Base-by-base conservation (phyloP, 768 basidiomycete species). In the Russula vinacea region DNA sequence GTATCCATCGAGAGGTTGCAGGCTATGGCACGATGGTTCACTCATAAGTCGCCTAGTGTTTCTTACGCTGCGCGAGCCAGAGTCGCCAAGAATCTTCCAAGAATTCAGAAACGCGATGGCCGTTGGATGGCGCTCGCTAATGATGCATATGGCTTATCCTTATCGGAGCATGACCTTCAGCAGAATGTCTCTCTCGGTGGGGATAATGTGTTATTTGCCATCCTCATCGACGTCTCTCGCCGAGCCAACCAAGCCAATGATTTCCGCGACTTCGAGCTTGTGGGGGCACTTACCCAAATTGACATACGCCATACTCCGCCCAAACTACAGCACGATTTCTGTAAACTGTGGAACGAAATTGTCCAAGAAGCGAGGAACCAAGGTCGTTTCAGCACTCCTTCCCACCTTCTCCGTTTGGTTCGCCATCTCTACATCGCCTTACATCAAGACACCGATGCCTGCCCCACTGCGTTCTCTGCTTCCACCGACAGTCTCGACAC, bases 151-250 rank as follows among this genome's bases (percentile, higher is more conserved):
- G 37, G 45, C 4, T 24, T 56, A 45, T 29, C 29, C 29, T 29
- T 29, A 29, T 4, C 10, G 2, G 13, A 49, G 8, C 3, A 0
- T 14, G 4, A 49, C 42, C 33, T 62, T n/a, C 60, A 24, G 24
- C 9, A 55, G 16, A 26, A 47, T 17, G 22, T 45, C 17, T 9
- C 52, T 10, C 52, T 47, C n/a, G 61, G 42, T 10, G 40, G 50
- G 14, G 35, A 56, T 11, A 62, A 47, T n/a, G 22, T 62, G 2
- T 50, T 40, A 4, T 55, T 62, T 17, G 26, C 47, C 26, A 56
- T 39, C 29, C 19, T 56, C 8, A 55, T 62, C 35, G 8, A 11
- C 42, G 19, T 42, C 42, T 42, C 42, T 42, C 47, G 33, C 19
- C 1, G 50, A 1, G 33, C 35, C 37, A 33, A 33, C 33, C 60